Evolutionary conservation across 441 rosid genomes (phyloP).

Genomic region (Populus hybrid): DNA sequence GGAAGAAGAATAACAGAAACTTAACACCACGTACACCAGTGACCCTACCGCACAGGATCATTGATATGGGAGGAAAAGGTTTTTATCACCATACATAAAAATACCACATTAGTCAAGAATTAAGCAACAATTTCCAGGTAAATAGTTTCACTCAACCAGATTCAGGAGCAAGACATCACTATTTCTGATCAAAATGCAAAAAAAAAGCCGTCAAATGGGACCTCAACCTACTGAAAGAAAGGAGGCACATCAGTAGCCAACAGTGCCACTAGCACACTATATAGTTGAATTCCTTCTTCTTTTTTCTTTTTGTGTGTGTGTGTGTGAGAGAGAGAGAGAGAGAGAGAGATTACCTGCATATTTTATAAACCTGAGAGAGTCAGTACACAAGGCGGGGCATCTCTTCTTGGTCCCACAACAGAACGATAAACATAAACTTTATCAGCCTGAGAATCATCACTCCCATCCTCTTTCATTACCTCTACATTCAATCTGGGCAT

Average conservation of each 20-base stretch:
- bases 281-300: neutral
- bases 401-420: slow-evolving; percentile 64
- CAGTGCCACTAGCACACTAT: neutral
- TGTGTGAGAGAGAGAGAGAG: neutral
- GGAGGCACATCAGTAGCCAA: neutral
- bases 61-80: neutral
- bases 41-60: neutral
- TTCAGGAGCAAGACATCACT: neutral
- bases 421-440: slow-evolving; percentile 62
- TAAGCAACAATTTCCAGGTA: neutral
- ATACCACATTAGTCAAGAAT: neutral
- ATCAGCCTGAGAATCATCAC: slow-evolving; percentile 46
- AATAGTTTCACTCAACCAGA: neutral
- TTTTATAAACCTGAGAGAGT: slow-evolving; percentile 36
- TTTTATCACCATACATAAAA: neutral
- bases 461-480: slow-evolving; percentile 66
- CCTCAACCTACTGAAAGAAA: neutral
- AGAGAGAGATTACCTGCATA: slow-evolving; percentile 17
- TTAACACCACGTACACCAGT: neutral
- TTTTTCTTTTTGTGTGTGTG: no score
- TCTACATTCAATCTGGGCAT: slow-evolving; percentile 69
- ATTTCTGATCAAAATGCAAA: neutral
- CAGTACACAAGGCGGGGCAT: slow-evolving; percentile 60
- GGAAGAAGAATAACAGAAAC: neutral
- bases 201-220: neutral